Evolutionary conservation across 2,329 filamentous ascomycete species (phyloP), one percentile per base, ranked within the genome.

Genomic region (Colletotrichum sojae): DNA sequence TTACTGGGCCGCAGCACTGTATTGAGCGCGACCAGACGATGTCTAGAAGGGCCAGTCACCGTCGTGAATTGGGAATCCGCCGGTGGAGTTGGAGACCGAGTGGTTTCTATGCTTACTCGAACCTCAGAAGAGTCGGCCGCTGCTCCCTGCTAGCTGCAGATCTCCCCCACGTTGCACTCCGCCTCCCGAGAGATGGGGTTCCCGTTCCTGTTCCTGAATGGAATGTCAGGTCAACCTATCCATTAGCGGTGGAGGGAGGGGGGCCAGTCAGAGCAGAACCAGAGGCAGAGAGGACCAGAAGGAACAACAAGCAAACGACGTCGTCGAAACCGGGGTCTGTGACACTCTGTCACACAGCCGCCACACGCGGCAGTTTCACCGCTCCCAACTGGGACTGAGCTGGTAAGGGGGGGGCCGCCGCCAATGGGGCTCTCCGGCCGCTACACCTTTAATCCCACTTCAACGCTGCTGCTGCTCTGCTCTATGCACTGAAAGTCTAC

Each of bases 271-370:
- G 40, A 43, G 40, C 43, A 46, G 46, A 20, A 6, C 6, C 52
- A 16, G 25, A 55, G 22, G 15, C 39, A 49, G 25, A 10, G n/a
- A 43, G 48, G 5, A 16, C 15, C 4, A 22, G 36, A 46, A 13
- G 49, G 49, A 36, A 3, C n/a, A 62, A 46, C 22, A 15, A 45
- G 18, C 48, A 46, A n/a, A 40, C 48, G 40, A 59, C 54, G n/a
- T 18, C 20, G 31, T 53, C 66, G 62, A 69, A 69, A 68, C 70
- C 31, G 59, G 70, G 67, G 67, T 62, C 70, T 71, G 70, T 62
- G 70, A 70, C 70, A 70, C 18, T 59, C 43, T 70, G 62, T 71
- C 70, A 70, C 67, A 71, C 70, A 54, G 54, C 63, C 70, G 62
- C 62, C 69, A 60, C 58, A 61, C 59, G 63, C 58, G 49, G 51